Base-by-base conservation (phyloP, 2,329 filamentous ascomycete species). In the Seiridium unicorne region DNA sequence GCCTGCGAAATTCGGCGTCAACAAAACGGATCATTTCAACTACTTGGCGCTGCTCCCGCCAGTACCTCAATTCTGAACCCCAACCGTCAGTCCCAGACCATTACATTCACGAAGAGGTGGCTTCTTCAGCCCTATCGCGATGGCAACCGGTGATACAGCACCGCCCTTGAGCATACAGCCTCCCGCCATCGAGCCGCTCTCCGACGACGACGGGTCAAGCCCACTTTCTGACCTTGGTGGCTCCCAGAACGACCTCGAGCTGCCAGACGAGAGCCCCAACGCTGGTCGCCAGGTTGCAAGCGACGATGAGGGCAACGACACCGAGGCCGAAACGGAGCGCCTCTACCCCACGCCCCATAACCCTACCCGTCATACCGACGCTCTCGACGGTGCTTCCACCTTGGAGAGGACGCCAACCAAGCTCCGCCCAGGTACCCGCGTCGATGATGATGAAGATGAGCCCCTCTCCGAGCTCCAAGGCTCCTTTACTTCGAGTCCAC, bases 291-390 rank as follows among this genome's bases (percentile, higher is more conserved):
- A 68, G 57, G 68, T 69, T 10, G 65, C 66, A 6, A 60, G 58
- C 31, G 69, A 66, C 66, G 81, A 81, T 7, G 80, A 83, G 65
- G 85, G 79, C 66, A 85, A 87, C 70, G 85, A 86, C 73, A 89
- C 93, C 3, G 94, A 98, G 76, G 94, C 94, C 40, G 94, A 97
- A 77, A 98, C 94, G 1, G 93, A 97, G 77, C 89, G 95, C 61
- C 83, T 99, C 62, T 95, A 95, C 71, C 88, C 91, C 70, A 96
- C 92, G n/a, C 93, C 93, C 18, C 86, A 87, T 63, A 90, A 82
- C 62, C 67, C 69, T 11, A 73, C 70, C 82, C 82, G 87, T 65
- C 82, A 85, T 67, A 81, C 83, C 68, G 84, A 89, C 67, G 84
- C 89, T 8, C 80, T 88, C 48, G 74, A 89, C 58, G 80, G 80